Evolutionary conservation across 306 rosid species (phyloP), one percentile per base, ranked within the genome.

Genomic region (Gastrolobium bilobum): DNA sequence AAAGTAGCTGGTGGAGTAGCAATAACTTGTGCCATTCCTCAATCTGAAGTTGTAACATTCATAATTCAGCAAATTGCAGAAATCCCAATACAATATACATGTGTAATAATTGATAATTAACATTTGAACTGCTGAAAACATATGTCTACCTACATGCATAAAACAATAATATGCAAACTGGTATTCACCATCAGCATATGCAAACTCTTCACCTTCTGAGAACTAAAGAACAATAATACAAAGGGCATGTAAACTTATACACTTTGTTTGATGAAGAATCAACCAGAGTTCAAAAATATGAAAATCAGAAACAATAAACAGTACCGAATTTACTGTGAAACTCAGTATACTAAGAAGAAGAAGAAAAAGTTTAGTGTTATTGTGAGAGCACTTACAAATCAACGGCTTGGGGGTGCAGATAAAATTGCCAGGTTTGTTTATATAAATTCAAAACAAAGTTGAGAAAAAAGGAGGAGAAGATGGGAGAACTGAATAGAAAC

Each of bases 1-100:
- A 94, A 65, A 77, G 82, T 64, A 39, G 79, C 71, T 1, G 85
- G 75, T 77, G 85, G 91, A 61, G 86, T 39, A 38, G 83, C 79
- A 76, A 39, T 67, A 43, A 79, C 80, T 85, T 88, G 91, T 74
- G 92, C 87, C 98, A 91, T 95, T 81, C 80, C 81, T 89, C 62
- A 81, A 79, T 56, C 93, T 86, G 81, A 81, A 81, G 54, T 37
- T 15, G 68, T 63, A 57, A 71, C 62, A 65, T 54, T 71, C 73
- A 56, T 59, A 66, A n/a, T 52, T 83, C 54, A 58, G 68, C 10
- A 66, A 69, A 80, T 29, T 58, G 76, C 35, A 63, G 14, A 75
- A 60, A 15, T 42, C 29, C 7, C 56, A 70, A 1, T 7, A 14
- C 57, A 67, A 38, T 10, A 63, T 63, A 44, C 63, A 31, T 35